Evolutionary conservation across 1,284 basidiomycete species (phyloP).

Genomic region (Ceratobasidium sp.): DNA sequence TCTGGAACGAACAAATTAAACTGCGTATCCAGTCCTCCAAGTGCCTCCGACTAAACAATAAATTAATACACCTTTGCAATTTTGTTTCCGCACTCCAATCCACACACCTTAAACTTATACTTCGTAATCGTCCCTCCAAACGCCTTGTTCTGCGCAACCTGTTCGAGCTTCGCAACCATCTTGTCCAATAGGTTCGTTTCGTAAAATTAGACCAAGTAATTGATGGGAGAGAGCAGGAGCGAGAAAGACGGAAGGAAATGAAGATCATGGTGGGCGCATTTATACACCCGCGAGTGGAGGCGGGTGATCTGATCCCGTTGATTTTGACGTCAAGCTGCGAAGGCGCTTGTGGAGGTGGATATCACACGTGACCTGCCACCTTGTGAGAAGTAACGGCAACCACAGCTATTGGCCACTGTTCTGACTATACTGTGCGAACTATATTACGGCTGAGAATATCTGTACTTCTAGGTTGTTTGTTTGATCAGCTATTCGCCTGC

Average conservation of each 20-base stretch:
- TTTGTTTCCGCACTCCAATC: neutral
- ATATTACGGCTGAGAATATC: no score
- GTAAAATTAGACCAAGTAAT: neutral
- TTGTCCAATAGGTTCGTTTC: neutral
- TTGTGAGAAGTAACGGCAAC: no score
- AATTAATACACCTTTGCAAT: slow-evolving; percentile 4
- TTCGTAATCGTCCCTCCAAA: slow-evolving; percentile 85
- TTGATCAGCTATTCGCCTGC: no score
- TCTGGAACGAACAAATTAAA: slow-evolving; percentile 94
- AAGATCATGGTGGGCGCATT: neutral
- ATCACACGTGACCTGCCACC: no score
- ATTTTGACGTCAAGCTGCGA: slow-evolving; percentile 23
- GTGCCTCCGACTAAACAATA: slow-evolving; percentile 64
- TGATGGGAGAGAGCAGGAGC: neutral
- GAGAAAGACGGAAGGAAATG: no score
- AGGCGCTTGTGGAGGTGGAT: neutral
- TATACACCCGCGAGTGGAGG: slow-evolving; percentile 35
- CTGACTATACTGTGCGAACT: no score
- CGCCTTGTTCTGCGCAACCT: slow-evolving; percentile 79
- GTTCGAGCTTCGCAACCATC: slow-evolving; percentile 34
- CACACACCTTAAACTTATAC: slow-evolving; percentile 82
- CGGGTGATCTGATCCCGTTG: slow-evolving; percentile 35
- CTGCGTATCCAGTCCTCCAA: slow-evolving; percentile 81
- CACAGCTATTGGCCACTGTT: no score
- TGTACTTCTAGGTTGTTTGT: no score